phyloP scores from a whole-genome alignment of 768 basidiomycete genomes.

The Phlebiopsis flavidoalba region DNA sequence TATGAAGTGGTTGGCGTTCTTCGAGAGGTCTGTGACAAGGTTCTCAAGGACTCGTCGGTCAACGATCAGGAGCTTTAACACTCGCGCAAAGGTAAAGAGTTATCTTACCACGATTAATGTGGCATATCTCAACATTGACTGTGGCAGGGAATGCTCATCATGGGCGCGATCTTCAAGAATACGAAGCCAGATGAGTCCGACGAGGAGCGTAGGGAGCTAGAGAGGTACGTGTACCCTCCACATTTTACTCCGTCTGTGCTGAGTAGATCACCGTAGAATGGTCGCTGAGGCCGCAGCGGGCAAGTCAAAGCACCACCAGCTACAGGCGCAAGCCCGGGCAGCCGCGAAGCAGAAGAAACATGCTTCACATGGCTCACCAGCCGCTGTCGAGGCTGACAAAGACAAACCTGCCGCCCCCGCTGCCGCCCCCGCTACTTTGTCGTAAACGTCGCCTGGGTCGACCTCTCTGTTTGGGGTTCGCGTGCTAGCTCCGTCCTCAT shows the following conservation, averaged over 20 bases:
- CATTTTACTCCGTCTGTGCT: not conserved
- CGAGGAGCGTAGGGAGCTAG: slow-evolving; percentile 90
- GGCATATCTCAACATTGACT: not conserved
- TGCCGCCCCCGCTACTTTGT: not conserved
- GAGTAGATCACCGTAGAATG: slow-evolving; percentile 43
- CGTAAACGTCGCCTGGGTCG: not conserved
- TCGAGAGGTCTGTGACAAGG: slow-evolving; percentile 70
- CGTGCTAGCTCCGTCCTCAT: not conserved
- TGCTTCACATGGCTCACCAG: not conserved
- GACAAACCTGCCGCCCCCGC: not conserved
- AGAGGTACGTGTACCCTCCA: slow-evolving; percentile 53
- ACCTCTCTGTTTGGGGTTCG: not conserved
- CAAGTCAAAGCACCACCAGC: slow-evolving; percentile 52
- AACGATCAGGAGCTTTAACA: slow-evolving; percentile 66
- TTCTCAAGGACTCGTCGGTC: slow-evolving; percentile 73
- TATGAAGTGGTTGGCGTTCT: slow-evolving; percentile 92
- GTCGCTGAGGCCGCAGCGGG: slow-evolving; percentile 81
- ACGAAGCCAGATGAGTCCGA: slow-evolving; percentile 86
- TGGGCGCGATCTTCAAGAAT: slow-evolving; percentile 86
- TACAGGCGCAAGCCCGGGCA: slow-evolving; percentile 20
- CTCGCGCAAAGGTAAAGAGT: slow-evolving; percentile 73
- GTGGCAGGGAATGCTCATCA: slow-evolving; percentile 72
- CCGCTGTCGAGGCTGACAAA: slow-evolving; percentile 1
- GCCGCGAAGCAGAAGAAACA: slow-evolving; percentile 5
- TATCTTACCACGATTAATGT: not conserved